Base-by-base conservation (phyloP, 163 green algal species). In the Chlamydomonas reinhardtii region DNA sequence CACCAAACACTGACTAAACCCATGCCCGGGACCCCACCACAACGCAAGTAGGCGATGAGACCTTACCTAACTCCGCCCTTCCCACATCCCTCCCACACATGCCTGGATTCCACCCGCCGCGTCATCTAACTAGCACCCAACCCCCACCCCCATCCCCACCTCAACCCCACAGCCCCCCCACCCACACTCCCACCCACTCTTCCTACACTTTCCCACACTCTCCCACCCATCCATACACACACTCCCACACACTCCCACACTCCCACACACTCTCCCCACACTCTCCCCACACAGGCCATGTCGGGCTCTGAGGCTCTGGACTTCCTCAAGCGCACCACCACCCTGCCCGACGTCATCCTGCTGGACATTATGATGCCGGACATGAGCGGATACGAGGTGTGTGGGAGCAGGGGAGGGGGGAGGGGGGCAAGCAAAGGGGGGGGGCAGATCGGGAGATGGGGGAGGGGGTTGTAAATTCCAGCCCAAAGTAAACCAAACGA, bases 331-430 rank as follows among this genome's bases (percentile, higher is more conserved):
- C 66, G 86, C 37, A 76, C 75, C 25, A 25, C 73, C 32, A 76
- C 82, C 8, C 78, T 92, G 82, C 89, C 89, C 4, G 86, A 90
- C 37, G 64, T 92, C 32, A 89, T 92, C 84, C 62, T 92, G 62
- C 76, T 92, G 71, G 89, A 92, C 82, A 77, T 90, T 72, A 92
- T 92, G 89, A 92, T 92, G 89, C 89, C 89, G 8, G 89, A 88
- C 78, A 90, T 92, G 85, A 89, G 73, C 61, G 89, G 89, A 56
- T 91, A 88, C 69, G 82, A 88, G 52, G 83, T 89, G 52, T 29
- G 80, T 14, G n/a, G 34, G 69, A n/a, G n/a, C 9, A 11, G 5
- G 34, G 24, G 66, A 1, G 66, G 31, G 4, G 9, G n/a, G 24
- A 48, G 39, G 39, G 39, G 5, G 39, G 39, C n/a, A n/a, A n/a